Evolutionary conservation across 768 basidiomycete genomes (phyloP), one percentile per base, ranked within the genome.

Genomic region (Pholiota conissans): DNA sequence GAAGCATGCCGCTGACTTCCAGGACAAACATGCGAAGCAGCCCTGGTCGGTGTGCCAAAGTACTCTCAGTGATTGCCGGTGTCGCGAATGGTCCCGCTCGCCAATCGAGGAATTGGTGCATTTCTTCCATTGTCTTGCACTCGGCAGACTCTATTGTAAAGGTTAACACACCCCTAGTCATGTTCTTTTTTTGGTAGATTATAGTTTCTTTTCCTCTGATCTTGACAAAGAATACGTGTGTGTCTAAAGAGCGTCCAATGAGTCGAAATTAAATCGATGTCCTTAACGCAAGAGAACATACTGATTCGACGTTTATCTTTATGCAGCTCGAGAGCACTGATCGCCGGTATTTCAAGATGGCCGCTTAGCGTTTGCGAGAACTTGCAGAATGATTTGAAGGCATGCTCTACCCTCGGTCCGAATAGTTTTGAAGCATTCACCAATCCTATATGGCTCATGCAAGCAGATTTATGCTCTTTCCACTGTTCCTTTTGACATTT

Each of bases 91-190:
- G 62, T 18, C 59, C 62, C 6, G 47, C 28, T 1, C 59, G 59
- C 47, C 56, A 63, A 35, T 63, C 62, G 20, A 63, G 34, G 18
- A 63, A 35, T 2, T 52, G 35, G 28, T 63, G 62, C 56, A 63
- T 63, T 28, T 60, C 56, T 24, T 55, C 32, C 62, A 63, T 63
- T 2, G 62, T 58, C 34, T 37, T 56, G 50, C 59, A 59, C 42
- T 61, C 56, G 9, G 59, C 59, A 8, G 59, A 58, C 18, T 57
- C 45, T 3, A 63, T 18, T 45, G 35, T 52, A 37, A 60, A 63
- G 35, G 59, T 60, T 22, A 58, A 57, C 5, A 53, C 51, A 3
- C 59, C 59, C 28, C 47, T 60, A 4, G 50, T 55, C 1, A 32
- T 13, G 22, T 52, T 58, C 8, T 50, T 29, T 16, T n/a, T 60